Percentiles rank a stretch among this genome's conserved stretches.
These are phyloP conservation scores for Teunomyces gatunensis DNA, from an alignment of 805 yeast genomes.

Conservation along the genomic window DNA sequence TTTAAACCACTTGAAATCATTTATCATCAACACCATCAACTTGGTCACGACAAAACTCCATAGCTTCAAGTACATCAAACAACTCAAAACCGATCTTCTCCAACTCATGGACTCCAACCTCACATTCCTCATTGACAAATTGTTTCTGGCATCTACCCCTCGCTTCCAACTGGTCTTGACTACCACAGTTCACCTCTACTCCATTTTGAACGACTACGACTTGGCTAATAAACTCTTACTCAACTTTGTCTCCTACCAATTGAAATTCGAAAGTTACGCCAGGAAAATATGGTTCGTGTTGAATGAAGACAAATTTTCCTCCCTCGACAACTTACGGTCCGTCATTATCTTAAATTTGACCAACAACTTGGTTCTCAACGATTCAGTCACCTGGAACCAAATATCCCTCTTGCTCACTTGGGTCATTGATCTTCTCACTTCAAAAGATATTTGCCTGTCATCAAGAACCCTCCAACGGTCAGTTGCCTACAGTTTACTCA, in stretches of 20 bases:
- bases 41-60: constrained; percentile 28
- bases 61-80: constrained; percentile 22
- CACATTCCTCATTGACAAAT: constrained; percentile 11
- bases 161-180: constrained; percentile 8
- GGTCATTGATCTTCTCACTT: constrained; percentile 19
- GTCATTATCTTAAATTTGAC: constrained; percentile 29
- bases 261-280: constrained; percentile 29
- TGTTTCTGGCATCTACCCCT: constrained; percentile 4
- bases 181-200: constrained; percentile 28
- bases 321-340: constrained; percentile 25
- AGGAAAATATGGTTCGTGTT: constrained; percentile 32
- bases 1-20: constrained; percentile 27
- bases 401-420: constrained; percentile 25
- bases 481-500: constrained; percentile 22
- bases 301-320: constrained; percentile 6
- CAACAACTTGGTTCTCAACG: constrained; percentile 25
- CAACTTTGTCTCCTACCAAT: constrained; percentile 17
- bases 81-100: constrained; percentile 17
- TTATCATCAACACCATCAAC: constrained; percentile 32
- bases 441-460: neutral
- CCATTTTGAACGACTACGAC: constrained; percentile 37
- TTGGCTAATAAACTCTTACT: constrained; percentile 26
- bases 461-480: constrained; percentile 2
- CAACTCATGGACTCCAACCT: constrained; percentile 16
- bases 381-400: constrained; percentile 23